Evolutionary conservation across 192 early-diverging fungal genomes (phyloP).

Genomic region (Entomortierella lignicola): DNA sequence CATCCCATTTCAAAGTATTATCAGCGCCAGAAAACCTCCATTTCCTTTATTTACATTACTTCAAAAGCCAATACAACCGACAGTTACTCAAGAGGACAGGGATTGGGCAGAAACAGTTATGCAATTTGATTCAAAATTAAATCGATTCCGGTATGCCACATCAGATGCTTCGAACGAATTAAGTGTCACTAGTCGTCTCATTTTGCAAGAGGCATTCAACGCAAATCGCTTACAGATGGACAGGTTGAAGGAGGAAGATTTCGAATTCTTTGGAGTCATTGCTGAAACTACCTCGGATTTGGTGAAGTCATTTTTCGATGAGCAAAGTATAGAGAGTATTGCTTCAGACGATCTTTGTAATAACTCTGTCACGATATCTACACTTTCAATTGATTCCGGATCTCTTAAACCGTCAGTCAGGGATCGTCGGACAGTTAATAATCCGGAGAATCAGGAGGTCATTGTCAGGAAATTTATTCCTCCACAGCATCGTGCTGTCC

Average conservation of each 20-base stretch:
- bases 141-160: neutral
- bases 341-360: no score
- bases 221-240: neutral
- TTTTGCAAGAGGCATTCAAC: conserved; percentile 3
- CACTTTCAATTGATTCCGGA: no score
- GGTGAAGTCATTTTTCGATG: neutral
- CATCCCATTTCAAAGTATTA: neutral
- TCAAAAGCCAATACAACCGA: neutral
- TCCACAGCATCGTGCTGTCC: neutral
- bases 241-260: neutral
- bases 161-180: neutral
- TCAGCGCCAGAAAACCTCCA: neutral
- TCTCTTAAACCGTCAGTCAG: neutral
- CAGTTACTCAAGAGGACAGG: neutral
- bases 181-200: neutral
- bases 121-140: neutral
- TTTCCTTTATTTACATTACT: neutral
- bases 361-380: no score
- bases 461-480: neutral
- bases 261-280: conserved; percentile 12
- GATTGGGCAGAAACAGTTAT: neutral
- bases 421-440: neutral
- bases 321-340: neutral
- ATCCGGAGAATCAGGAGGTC: neutral
- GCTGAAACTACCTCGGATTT: neutral